Conservation (phyloP, 129 eudicot species). For the Dittrichia graveolens region DNA sequence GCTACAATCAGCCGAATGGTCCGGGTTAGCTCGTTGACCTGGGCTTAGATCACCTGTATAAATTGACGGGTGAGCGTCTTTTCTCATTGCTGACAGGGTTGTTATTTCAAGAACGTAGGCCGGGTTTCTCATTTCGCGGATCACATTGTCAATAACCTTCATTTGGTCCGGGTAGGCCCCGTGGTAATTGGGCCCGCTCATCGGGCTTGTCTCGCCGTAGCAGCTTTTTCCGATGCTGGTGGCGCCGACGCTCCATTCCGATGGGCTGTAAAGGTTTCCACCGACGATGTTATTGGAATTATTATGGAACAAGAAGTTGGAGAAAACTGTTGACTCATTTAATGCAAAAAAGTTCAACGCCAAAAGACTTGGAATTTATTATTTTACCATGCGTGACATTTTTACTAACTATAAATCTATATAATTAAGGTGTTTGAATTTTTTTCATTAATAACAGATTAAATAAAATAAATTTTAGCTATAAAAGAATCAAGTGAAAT, state of each 20-base stretch:
- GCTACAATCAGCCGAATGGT: conserved; percentile 86
- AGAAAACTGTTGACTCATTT: conserved; percentile 20
- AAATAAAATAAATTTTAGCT: not conserved
- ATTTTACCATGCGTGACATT: conserved; percentile 1
- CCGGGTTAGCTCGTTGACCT: conserved; percentile 77
- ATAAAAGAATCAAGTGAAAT: not conserved
- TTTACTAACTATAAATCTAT: not conserved
- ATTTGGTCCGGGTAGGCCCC: conserved; percentile 58
- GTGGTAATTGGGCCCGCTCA: conserved; percentile 57
- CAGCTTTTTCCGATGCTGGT: conserved; percentile 53
- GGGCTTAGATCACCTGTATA: conserved; percentile 86
- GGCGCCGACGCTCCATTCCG: conserved; percentile 64
- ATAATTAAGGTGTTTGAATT: not conserved
- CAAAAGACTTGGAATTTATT: conserved; percentile 8
- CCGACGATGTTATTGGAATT: conserved; percentile 14
- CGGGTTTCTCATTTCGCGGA: conserved; percentile 61
- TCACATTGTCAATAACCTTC: conserved; percentile 62
- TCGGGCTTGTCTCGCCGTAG: conserved; percentile 80
- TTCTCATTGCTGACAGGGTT: conserved; percentile 76
- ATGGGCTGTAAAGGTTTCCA: conserved; percentile 62
- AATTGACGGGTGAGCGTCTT: conserved; percentile 93
- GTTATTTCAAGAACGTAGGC: conserved; percentile 81
- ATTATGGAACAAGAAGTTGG: conserved; percentile 15
- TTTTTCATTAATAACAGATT: not conserved
- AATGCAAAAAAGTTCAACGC: conserved; percentile 19